A percentile compares a stretch with the other conserved stretches of the same genome.
These are phyloP conservation scores for Sungouiozyma ichnusensis DNA, from an alignment of 805 yeast species.

Conservation along the genomic window DNA sequence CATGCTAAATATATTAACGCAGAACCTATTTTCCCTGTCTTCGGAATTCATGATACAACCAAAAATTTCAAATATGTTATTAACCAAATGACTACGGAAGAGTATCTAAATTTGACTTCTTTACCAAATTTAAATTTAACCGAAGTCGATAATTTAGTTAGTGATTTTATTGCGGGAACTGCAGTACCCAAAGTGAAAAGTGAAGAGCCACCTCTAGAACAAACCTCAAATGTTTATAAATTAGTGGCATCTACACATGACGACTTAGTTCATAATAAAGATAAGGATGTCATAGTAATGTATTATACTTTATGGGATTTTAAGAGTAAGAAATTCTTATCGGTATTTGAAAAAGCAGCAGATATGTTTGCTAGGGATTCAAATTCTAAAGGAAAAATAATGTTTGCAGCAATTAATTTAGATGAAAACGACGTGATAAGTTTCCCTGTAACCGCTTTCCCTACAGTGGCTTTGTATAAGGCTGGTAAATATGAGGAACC, in stretches of 20 bases:
- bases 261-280: constrained; percentile 44
- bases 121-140: constrained; percentile 5
- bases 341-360: constrained; percentile 81
- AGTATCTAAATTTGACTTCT: constrained; percentile 13
- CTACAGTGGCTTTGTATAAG: constrained; percentile 84
- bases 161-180: constrained; percentile 51
- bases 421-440: constrained; percentile 73
- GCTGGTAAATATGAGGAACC: constrained; percentile 68
- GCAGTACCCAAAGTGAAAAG: constrained; percentile 69
- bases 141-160: constrained; percentile 42
- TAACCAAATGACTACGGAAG: constrained; percentile 39
- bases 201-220: constrained; percentile 75
- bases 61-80: constrained; percentile 69
- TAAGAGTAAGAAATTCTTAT: constrained; percentile 87
- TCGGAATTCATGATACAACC: constrained; percentile 69
- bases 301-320: constrained; percentile 98
- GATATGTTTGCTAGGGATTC: constrained; percentile 46
- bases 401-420: constrained; percentile 82
- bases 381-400: constrained; percentile 42
- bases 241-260: constrained; percentile 82
- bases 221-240: constrained; percentile 62
- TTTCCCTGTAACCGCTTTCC: constrained; percentile 78
- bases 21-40: constrained; percentile 78
- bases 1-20: constrained; percentile 83
- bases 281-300: constrained; percentile 70